These are phyloP conservation scores for Candida tibetensis DNA, from an alignment of 805 yeast species.

Conservation along the genomic window DNA sequence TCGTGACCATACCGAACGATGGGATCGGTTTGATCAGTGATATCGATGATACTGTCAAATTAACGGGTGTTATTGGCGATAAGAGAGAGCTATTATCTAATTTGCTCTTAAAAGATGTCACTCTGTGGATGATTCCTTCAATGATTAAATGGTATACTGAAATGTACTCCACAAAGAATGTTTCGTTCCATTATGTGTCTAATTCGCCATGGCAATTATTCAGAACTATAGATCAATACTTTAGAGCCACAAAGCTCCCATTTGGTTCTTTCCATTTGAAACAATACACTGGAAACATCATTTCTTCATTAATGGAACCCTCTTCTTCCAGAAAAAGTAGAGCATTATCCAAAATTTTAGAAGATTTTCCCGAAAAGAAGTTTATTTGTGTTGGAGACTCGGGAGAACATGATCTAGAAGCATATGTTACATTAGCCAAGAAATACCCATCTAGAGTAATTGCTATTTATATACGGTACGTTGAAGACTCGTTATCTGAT, in stretches of 20 bases:
- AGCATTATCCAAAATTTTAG: constrained; percentile 58
- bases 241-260: constrained; percentile 60
- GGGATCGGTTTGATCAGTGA: constrained; percentile 84
- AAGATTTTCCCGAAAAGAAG: constrained; percentile 72
- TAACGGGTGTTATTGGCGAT: constrained; percentile 87
- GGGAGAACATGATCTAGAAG: constrained; percentile 93
- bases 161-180: constrained; percentile 42
- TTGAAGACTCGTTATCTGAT: constrained; percentile 65
- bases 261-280: constrained; percentile 81
- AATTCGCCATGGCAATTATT: constrained; percentile 93
- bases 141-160: constrained; percentile 69
- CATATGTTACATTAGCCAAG: constrained; percentile 70
- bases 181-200: constrained; percentile 88
- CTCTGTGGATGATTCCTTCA: constrained; percentile 70
- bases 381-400: constrained; percentile 92
- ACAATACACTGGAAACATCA: constrained; percentile 79
- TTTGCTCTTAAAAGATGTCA: constrained; percentile 64
- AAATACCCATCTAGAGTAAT: constrained; percentile 59
- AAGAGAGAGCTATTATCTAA: constrained; percentile 79
- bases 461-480: constrained; percentile 80
- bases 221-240: constrained; percentile 55
- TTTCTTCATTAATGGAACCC: constrained; percentile 83
- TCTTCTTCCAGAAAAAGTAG: constrained; percentile 75
- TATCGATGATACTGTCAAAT: constrained; percentile 89
- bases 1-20: constrained; percentile 36